Evolutionary conservation across 73 alveolate genomes (phyloP).

Genomic region (Blepharisma stoltei): DNA sequence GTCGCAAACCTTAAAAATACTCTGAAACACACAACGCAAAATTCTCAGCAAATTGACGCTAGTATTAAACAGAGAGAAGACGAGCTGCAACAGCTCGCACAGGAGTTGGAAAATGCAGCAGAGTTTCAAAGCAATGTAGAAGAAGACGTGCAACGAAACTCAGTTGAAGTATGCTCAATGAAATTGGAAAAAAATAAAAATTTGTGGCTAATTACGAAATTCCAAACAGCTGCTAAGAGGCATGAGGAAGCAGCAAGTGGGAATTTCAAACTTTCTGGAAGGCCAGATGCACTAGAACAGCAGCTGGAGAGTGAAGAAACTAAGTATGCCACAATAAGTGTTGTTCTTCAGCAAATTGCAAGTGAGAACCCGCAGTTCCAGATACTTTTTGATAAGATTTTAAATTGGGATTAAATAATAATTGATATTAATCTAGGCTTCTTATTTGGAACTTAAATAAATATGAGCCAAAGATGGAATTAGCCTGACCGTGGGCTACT

Average conservation of each 20-base stretch:
- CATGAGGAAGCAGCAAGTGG: slow-evolving; percentile 46
- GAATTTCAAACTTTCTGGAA: slow-evolving; percentile 46
- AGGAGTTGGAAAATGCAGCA: slow-evolving; percentile 48
- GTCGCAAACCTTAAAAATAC: slow-evolving; percentile 73
- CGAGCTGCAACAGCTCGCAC: slow-evolving; percentile 33
- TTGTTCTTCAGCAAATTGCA: slow-evolving; percentile 48
- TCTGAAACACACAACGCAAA: slow-evolving; percentile 73
- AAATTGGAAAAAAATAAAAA: slow-evolving; percentile 49
- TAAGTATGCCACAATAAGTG: slow-evolving; percentile 30
- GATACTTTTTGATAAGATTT: slow-evolving; percentile 30
- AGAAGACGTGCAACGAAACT: slow-evolving; percentile 39
- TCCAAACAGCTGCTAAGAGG: slow-evolving; percentile 41
- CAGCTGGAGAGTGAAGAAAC: slow-evolving; percentile 44
- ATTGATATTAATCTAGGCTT: too few species aligned
- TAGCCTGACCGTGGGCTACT: too few species aligned
- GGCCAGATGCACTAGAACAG: slow-evolving; percentile 41
- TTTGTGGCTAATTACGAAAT: slow-evolving; percentile 36
- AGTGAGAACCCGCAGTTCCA: slow-evolving; percentile 62
- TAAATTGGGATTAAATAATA: slow-evolving; percentile 20
- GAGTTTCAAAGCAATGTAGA: slow-evolving; percentile 46
- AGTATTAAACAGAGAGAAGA: slow-evolving; percentile 55
- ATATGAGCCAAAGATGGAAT: too few species aligned
- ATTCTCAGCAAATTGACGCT: slow-evolving; percentile 66
- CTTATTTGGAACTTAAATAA: too few species aligned
- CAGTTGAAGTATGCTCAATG: slow-evolving; percentile 45